Conservation (phyloP, 495 filamentous ascomycete genomes). For the Neurospora terricola region DNA sequence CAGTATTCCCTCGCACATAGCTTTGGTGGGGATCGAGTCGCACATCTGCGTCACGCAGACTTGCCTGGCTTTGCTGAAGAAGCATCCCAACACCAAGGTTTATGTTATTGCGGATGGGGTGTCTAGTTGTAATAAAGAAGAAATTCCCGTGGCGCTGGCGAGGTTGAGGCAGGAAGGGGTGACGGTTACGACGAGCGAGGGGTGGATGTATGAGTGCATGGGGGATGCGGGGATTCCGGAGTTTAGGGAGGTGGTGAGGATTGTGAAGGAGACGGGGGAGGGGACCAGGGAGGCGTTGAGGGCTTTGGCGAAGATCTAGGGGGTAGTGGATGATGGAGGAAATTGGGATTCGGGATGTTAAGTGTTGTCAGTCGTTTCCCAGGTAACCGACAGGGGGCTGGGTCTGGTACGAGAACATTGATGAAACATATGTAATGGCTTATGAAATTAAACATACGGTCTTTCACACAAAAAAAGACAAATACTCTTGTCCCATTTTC, state of each 20-base stretch:
- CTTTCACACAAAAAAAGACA: not conserved
- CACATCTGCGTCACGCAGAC: conserved; percentile 97
- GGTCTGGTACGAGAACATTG: not conserved
- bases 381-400: not conserved
- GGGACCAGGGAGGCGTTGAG: conserved; percentile 55
- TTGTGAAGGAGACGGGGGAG: conserved; percentile 70
- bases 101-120: conserved; percentile 91
- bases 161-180: conserved; percentile 68
- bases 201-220: conserved; percentile 86
- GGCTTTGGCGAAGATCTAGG: conserved; percentile 30
- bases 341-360: not conserved
- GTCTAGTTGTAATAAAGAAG: conserved; percentile 71
- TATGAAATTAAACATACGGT: not conserved
- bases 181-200: conserved; percentile 79
- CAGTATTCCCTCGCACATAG: conserved; percentile 29
- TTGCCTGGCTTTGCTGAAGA: conserved; percentile 62
- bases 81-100: conserved; percentile 56
- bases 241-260: conserved; percentile 60
- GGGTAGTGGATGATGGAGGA: not conserved
- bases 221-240: conserved; percentile 69
- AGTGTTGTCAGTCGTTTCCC: not conserved
- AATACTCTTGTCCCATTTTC: not conserved
- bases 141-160: conserved; percentile 68
- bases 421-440: not conserved
- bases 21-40: conserved; percentile 78